phyloP scores from a whole-genome alignment of 768 basidiomycete species.

The Rhodotorula diobovata region DNA sequence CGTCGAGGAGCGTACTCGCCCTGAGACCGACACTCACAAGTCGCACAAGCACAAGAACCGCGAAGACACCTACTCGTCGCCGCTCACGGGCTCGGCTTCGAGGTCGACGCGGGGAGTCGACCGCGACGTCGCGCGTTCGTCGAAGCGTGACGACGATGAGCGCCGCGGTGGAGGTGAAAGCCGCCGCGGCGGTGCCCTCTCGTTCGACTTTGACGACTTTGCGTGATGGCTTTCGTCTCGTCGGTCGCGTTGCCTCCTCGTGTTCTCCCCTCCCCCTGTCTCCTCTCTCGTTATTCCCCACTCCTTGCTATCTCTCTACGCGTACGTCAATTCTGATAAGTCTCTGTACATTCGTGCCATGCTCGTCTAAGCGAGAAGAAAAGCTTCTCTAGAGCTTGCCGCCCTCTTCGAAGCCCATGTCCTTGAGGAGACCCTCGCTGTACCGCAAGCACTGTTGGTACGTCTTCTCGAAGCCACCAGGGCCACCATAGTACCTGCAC shows the following conservation, averaged over 20 bases:
- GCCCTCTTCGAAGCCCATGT: conserved; percentile 17
- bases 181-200: background rate
- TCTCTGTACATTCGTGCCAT: background rate
- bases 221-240: background rate
- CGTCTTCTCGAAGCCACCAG: conserved; percentile 71
- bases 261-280: background rate
- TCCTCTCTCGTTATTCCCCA: background rate
- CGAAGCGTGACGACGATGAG: no score
- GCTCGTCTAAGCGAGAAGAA: background rate
- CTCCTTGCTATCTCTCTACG: background rate
- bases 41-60: background rate
- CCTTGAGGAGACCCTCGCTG: conserved; percentile 62
- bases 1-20: no score
- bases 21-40: background rate
- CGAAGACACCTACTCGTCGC: background rate
- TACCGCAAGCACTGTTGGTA: conserved; percentile 70
- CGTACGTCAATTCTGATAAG: background rate
- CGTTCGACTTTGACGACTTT: conserved; percentile 18
- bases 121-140: no score
- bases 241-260: background rate
- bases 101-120: background rate
- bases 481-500: conserved; percentile 16
- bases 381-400: background rate
- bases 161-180: no score
- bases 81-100: background rate